Base-by-base conservation (phyloP, 2,329 filamentous ascomycete genomes). In the Pseudofabraea citricarpa region DNA sequence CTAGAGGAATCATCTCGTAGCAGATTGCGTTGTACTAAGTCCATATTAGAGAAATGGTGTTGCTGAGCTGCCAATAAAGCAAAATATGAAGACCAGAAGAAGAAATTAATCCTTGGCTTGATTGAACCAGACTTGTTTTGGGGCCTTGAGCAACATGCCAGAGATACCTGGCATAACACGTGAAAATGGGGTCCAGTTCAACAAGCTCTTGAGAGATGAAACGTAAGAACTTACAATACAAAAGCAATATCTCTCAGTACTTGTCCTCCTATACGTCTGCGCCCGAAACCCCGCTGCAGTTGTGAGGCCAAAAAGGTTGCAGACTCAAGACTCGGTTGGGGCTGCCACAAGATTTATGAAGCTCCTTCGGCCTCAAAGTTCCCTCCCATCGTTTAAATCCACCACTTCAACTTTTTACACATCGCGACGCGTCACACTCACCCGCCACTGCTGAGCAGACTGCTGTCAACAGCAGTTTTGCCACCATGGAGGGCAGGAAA, bases 401-500 rank as follows among this genome's bases (percentile, higher is more conserved):
- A 41, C 35, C 45, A 43, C 12, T 38, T 43, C 38, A 24, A 50
- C 39, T 46, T 40, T 44, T 35, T 41, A 41, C 40, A 20, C 21
- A 15, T 37, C 43, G 46, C 48, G 49, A 54, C 54, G 53, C 56
- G 52, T 59, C 47, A 46, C 36, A 16, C 16, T 15, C 44, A 44
- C 49, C 47, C 42, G 39, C 38, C 48, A 31, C 37, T 40, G n/a
- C n/a, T 29, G 36, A 43, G 22, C 47, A 37, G 37, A 41, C 24
- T 29, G 36, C 22, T 35, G 13, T 22, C 35, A 39, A 44, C 24
- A 44, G 33, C 39, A 23, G 46, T n/a, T 44, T 37, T 38, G 45
- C 43, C 38, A 48, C 31, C 10, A 83, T 83, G 79, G 80, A 84
- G 67, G 75, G 69, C 61, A 83, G 83, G 68, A 73, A 37, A 12